Conservation (phyloP, 495 filamentous ascomycete species). For the Aspergillus carlsbadensis region DNA sequence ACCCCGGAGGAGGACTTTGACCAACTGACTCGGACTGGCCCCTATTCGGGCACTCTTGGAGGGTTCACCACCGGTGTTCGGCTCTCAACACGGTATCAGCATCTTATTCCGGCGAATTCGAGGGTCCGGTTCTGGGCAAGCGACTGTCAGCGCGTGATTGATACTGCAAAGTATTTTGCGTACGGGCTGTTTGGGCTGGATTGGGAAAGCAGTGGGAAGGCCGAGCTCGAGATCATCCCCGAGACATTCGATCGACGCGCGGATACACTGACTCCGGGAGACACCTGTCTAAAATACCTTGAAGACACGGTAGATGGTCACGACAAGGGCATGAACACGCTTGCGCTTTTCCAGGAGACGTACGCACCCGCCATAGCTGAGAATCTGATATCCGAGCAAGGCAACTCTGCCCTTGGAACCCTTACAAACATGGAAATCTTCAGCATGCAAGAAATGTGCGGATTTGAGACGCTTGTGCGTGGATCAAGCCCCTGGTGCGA, state of each 20-base stretch:
- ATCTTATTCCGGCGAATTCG: conserved; percentile 33
- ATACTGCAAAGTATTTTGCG: conserved; percentile 57
- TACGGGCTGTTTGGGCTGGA: conserved; percentile 57
- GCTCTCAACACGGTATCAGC: conserved; percentile 52
- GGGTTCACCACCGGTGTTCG: conserved; percentile 58
- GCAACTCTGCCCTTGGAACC: conserved; percentile 36
- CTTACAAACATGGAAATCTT: conserved; percentile 51
- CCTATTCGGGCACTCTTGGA: conserved; percentile 54
- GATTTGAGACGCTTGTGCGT: conserved; percentile 55
- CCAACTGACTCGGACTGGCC: conserved; percentile 57
- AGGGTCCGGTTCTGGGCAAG: conserved; percentile 54
- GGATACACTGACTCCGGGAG: conserved; percentile 59
- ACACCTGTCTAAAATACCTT: conserved; percentile 54
- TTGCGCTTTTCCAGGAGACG: conserved; percentile 43
- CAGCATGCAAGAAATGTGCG: conserved; percentile 63
- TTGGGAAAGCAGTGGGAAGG: conserved; percentile 35
- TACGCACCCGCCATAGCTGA: conserved; percentile 49
- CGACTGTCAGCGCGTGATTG: conserved; percentile 54
- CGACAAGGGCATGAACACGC: conserved; percentile 47
- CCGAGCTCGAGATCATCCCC: conserved; percentile 51
- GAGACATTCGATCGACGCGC: conserved; percentile 48
- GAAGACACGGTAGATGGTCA: conserved; percentile 48
- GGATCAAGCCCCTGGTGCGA: conserved; percentile 58
- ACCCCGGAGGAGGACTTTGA: conserved; percentile 43
- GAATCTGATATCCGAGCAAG: conserved; percentile 38